phyloP scores from a whole-genome alignment of 176 grass and related monocot species.

The Themeda triandra region DNA sequence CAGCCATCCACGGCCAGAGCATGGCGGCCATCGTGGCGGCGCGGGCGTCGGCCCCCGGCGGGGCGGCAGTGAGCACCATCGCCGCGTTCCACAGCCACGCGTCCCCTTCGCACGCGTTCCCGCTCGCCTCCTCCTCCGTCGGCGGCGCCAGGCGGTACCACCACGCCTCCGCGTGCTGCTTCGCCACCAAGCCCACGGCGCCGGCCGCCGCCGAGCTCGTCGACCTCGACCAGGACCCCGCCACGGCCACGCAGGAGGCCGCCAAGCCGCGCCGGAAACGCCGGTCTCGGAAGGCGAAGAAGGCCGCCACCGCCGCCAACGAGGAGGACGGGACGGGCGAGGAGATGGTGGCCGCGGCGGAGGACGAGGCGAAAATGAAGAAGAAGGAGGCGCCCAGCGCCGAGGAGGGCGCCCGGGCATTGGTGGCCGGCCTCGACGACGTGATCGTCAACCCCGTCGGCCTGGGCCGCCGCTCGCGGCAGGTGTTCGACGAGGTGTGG shows the following conservation, averaged over 20 bases:
- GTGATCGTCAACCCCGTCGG: conserved; percentile 92
- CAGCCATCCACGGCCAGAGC: not conserved
- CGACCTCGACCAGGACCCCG: not conserved
- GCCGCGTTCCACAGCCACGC: conserved; percentile 36
- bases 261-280: conserved; percentile 25
- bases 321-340: not conserved
- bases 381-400: conserved; percentile 20
- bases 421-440: conserved; percentile 49
- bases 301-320: conserved; percentile 1
- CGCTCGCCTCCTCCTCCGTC: not conserved
- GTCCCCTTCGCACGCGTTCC: conserved; percentile 24
- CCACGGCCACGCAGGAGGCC: not conserved
- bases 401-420: conserved; percentile 29
- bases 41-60: conserved; percentile 9
- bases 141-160: conserved; percentile 21
- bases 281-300: conserved; percentile 29
- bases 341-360: not conserved
- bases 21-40: conserved; percentile 38
- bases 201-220: conserved; percentile 30
- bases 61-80: conserved; percentile 35
- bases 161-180: conserved; percentile 34
- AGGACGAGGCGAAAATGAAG: conserved; percentile 18
- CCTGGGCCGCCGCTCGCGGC: conserved; percentile 72
- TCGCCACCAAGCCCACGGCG: conserved; percentile 41
- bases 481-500: conserved; percentile 98